Evolutionary conservation across 2,329 filamentous ascomycete genomes (phyloP), one percentile per base, ranked within the genome.

Genomic region (Aspergillus texensis): DNA sequence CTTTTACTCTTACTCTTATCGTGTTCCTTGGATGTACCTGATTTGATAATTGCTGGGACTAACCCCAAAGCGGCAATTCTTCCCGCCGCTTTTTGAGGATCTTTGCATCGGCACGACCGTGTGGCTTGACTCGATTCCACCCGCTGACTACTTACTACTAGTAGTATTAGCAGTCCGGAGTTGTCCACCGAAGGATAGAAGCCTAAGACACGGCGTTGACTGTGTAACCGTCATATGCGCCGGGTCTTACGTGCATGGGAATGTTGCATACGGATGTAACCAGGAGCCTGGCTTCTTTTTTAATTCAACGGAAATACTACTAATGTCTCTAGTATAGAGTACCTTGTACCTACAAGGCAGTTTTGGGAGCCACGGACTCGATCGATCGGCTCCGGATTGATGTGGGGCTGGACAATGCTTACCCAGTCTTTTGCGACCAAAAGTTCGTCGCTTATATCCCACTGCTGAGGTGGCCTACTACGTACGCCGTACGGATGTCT

Each of bases 391-490:
- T 26, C 32, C 32, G 32, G 21, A 55, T 39, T 39, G 30, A 24
- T 55, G 52, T 55, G 52, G 52, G 52, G 30, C 52, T 39, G 32
- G 12, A 32, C 14, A 36, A 21, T 41, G 52, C 32, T 55, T 55
- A 55, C 52, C 30, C 32, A 26, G 52, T 30, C 8, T 54, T 26
- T 26, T n/a, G 32, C 32, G 32, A 21, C 50, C 28, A 10, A 34
- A 32, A 53, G 39, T 32, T 24, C 16, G 30, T 54, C 19, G 16
- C 26, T 5, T n/a, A 36, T 39, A 39, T 55, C n/a, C 52, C 52
- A 55, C 52, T 39, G 52, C 52, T 39, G 32, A 55, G 52, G 52
- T 55, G 52, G 36, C 16, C 34, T 36, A 19, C 52, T 39, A 55
- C 52, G 52, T 55, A 55, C 24, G 21, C 52, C 14, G 10, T 32